Conservation (phyloP, 805 yeast genomes). For the Babjeviella inositovora region DNA sequence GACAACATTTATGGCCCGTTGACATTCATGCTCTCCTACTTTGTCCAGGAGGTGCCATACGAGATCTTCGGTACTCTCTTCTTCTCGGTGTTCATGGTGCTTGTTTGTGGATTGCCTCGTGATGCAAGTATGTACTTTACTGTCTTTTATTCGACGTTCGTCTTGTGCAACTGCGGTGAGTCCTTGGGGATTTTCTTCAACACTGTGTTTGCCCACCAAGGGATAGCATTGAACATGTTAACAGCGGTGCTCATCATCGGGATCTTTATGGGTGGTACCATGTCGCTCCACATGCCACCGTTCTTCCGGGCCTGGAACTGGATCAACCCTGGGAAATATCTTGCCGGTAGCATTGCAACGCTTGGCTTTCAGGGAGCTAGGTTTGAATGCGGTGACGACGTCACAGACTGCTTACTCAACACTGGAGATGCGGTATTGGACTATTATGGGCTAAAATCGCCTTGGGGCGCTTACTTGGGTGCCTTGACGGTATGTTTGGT, state of each 20-base stretch:
- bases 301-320: conserved; percentile 60
- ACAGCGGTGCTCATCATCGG: conserved; percentile 55
- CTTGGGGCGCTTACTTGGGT: too few relatives aligned
- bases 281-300: conserved; percentile 62
- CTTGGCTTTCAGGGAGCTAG: conserved; percentile 36
- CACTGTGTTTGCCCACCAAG: conserved; percentile 57
- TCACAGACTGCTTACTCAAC: conserved; percentile 24
- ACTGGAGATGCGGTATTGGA: conserved; percentile 41
- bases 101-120: conserved; percentile 62
- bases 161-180: conserved; percentile 63
- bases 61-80: conserved; percentile 43
- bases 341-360: conserved; percentile 43
- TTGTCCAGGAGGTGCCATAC: conserved; percentile 49
- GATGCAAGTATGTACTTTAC: conserved; percentile 53
- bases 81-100: conserved; percentile 44
- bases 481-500: too few relatives aligned
- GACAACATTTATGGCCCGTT: conserved; percentile 55
- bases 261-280: conserved; percentile 70
- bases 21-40: conserved; percentile 47
- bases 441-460: conserved; percentile 29
- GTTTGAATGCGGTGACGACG: conserved; percentile 27
- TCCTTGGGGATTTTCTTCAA: conserved; percentile 72
- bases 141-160: conserved; percentile 33
- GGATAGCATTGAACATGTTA: conserved; percentile 65
- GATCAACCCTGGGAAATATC: conserved; percentile 65